These are phyloP conservation scores for Thalassiosira oceanica DNA, from an alignment of 352 stramenopile genomes.

Conservation along the genomic window DNA sequence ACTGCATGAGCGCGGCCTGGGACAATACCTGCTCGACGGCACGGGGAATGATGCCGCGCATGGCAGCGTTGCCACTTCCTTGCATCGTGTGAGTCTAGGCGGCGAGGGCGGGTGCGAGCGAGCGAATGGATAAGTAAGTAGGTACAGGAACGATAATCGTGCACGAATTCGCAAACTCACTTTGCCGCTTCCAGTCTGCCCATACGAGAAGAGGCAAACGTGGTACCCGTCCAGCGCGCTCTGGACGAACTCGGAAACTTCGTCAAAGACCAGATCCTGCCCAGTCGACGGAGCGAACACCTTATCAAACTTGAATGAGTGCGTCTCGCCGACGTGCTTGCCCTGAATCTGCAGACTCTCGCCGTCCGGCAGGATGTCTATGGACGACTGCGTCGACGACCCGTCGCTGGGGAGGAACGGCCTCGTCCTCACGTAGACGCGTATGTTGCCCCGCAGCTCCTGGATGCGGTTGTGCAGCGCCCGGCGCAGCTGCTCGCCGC, in stretches of 20 bases:
- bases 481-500: constrained; percentile 83
- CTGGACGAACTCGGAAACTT: constrained; percentile 96
- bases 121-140: too few species aligned
- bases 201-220: constrained; percentile 94
- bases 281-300: constrained; percentile 90
- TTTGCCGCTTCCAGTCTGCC: constrained; percentile 85
- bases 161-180: too few species aligned
- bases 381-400: constrained; percentile 53
- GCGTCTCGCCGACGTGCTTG: constrained; percentile 41
- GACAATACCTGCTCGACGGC: constrained; percentile 94
- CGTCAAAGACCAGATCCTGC: constrained; percentile 95
- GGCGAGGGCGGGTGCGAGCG: too few species aligned
- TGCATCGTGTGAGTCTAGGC: constrained; percentile 95
- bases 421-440: constrained; percentile 89
- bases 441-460: constrained; percentile 98
- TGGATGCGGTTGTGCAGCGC: constrained; percentile 99
- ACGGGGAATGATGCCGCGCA: constrained; percentile 95
- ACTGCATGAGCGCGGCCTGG: constrained; percentile 74
- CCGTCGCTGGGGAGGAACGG: constrained; percentile 82
- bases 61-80: constrained; percentile 88
- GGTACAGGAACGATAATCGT: too few species aligned
- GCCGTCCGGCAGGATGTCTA: constrained; percentile 75
- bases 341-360: constrained; percentile 73
- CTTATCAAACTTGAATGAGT: constrained; percentile 91
- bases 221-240: constrained; percentile 94